phyloP scores from a whole-genome alignment of 179 eudicot species.

The Beta lomatogona region DNA sequence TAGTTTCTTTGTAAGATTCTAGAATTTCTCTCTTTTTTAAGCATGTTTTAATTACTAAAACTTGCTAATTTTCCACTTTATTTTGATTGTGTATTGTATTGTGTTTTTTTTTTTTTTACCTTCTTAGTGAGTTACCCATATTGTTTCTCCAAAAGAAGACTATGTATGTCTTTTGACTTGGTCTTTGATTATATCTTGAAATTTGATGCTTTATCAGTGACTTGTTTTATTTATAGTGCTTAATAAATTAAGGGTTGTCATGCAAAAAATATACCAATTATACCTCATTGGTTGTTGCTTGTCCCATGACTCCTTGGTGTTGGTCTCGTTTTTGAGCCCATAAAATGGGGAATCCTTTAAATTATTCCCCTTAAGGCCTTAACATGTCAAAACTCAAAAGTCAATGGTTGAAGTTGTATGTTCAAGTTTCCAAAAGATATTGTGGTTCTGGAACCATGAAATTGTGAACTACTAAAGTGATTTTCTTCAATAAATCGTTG shows the following conservation, averaged over 20 bases:
- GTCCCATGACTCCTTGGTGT: not conserved
- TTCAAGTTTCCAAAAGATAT: no score
- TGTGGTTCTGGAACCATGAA: no score
- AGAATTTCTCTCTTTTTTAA: not conserved
- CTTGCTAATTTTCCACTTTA: conserved; percentile 2
- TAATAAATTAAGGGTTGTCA: not conserved
- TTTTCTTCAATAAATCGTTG: no score
- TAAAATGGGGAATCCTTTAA: conserved; percentile 10
- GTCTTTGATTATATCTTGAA: not conserved
- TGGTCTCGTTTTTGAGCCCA: not conserved
- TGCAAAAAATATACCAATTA: not conserved
- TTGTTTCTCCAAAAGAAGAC: not conserved
- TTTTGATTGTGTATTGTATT: not conserved
- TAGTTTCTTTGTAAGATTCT: conserved; percentile 18
- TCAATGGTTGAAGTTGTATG: not conserved
- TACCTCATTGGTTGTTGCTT: not conserved
- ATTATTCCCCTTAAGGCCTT: not conserved
- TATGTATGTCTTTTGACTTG: not conserved
- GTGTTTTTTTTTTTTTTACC: not conserved
- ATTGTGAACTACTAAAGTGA: no score
- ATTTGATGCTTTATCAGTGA: not conserved
- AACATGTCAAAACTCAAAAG: conserved; percentile 9
- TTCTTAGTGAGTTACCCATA: not conserved
- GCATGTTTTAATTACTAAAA: conserved; percentile 7
- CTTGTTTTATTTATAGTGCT: not conserved